Evolutionary conservation across 2,329 filamentous ascomycete species (phyloP).

Genomic region (Byssothecium circinans): DNA sequence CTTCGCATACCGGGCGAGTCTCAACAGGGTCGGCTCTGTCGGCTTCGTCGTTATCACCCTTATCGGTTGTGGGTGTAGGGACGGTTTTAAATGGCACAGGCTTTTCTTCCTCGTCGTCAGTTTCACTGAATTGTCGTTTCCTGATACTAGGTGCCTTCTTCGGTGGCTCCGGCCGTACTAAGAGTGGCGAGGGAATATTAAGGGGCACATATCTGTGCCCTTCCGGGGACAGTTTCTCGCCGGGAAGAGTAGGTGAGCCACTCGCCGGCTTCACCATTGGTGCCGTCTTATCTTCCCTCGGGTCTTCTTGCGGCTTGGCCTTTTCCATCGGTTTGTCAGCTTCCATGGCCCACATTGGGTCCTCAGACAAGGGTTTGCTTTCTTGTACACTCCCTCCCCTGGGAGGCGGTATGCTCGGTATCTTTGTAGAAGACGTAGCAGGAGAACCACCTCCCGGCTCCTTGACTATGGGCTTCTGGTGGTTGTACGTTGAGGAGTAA

Average conservation of each 20-base stretch:
- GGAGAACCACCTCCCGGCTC: not conserved
- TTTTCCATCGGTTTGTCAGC: not conserved
- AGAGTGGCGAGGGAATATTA: slow-evolving; percentile 31
- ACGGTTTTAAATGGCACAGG: slow-evolving; percentile 4
- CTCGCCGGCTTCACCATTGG: slow-evolving; percentile 1
- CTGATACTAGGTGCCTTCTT: slow-evolving; percentile 15
- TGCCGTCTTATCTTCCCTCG: slow-evolving; percentile 10
- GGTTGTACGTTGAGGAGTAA: slow-evolving; percentile 23
- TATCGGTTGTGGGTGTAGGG: slow-evolving; percentile 1
- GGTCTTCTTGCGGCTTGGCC: slow-evolving; percentile 1
- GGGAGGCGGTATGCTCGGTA: slow-evolving; percentile 1
- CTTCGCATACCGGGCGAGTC: slow-evolving; percentile 32
- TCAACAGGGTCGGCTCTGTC: slow-evolving; percentile 12
- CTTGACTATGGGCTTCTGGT: slow-evolving; percentile 25
- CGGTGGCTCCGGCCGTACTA: slow-evolving; percentile 23
- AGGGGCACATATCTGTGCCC: slow-evolving; percentile 40
- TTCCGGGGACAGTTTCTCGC: slow-evolving; percentile 26
- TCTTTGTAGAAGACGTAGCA: not conserved
- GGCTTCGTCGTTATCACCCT: slow-evolving; percentile 3
- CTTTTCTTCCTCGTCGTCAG: slow-evolving; percentile 20
- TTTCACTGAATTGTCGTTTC: slow-evolving; percentile 23
- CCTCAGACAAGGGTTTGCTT: not conserved
- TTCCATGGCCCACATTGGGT: not conserved
- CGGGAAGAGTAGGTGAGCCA: slow-evolving; percentile 11
- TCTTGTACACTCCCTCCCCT: not conserved